Evolutionary conservation across 495 filamentous ascomycete species (phyloP), one percentile per base, ranked within the genome.

Genomic region (Letharia columbiana): DNA sequence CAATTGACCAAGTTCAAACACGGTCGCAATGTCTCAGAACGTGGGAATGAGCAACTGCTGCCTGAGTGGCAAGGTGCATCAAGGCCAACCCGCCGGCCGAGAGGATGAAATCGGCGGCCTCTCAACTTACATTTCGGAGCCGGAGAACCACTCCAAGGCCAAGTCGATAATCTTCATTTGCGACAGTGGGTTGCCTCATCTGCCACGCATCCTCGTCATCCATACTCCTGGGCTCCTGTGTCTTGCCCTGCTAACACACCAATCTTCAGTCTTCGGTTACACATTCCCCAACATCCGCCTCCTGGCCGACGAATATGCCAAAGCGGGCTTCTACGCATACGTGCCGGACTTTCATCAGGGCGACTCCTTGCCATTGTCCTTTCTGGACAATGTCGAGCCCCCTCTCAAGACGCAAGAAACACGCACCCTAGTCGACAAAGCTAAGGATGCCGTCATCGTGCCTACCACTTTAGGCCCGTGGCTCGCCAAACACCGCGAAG

Each of bases 241-340:
- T 56, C 35, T 15, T 35, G 31, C 52, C 3, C 28, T 15, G 28
- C 28, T 23, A 12, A 60, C 28, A 13, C 28, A n/a, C 62, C n/a
- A n/a, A 11, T 13, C 35, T 47, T 28, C 40, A 72, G 70, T 80
- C 67, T 80, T 80, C 66, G 77, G 78, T 37, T 74, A 74, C 66
- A 61, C 69, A 47, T 70, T 79, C 35, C 71, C 73, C 35, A 79
- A 79, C 67, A 73, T 75, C 68, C 75, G 71, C 59, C 73, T 80
- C 59, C 76, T 79, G n/a, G 77, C 76, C 42, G 77, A 80, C 68
- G 73, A 73, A 63, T 80, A 80, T 63, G 76, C 75, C 63, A 74
- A 74, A 67, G 74, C 73, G 47, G 76, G 76, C 56, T 77, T 77
- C 60, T 79, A 73, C 50, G 70, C 71, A 58, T 79, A 78, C 67